These are phyloP conservation scores for Pleurotus djamor DNA, from an alignment of 768 basidiomycete genomes.

Conservation along the genomic window DNA sequence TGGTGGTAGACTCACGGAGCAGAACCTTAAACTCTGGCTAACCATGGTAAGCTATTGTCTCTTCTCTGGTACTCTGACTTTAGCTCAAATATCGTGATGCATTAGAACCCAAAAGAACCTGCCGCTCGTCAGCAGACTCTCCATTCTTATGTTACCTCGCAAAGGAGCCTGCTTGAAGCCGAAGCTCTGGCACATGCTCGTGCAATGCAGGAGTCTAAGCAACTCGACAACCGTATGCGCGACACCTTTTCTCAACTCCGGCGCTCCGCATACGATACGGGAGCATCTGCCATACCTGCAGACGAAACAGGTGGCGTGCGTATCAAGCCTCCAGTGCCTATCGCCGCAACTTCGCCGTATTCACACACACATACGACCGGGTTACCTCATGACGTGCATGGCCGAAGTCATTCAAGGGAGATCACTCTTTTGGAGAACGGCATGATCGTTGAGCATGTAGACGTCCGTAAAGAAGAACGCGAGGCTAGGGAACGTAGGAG, in stretches of 20 bases:
- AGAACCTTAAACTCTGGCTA: slow-evolving; percentile 79
- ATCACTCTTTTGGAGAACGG: slow-evolving; percentile 85
- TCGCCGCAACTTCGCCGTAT: neutral
- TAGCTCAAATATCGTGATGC: slow-evolving; percentile 11
- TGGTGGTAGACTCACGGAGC: slow-evolving; percentile 72
- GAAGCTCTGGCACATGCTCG: slow-evolving; percentile 78
- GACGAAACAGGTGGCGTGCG: slow-evolving; percentile 69
- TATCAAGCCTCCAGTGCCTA: slow-evolving; percentile 52
- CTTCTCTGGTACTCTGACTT: slow-evolving; percentile 1
- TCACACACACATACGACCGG: slow-evolving; percentile 22
- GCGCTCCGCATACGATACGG: slow-evolving; percentile 74
- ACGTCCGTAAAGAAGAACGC: slow-evolving; percentile 76
- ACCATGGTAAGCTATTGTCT: slow-evolving; percentile 53
- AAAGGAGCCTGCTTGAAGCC: slow-evolving; percentile 77
- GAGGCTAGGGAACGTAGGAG: slow-evolving; percentile 71
- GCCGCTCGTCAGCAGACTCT: slow-evolving; percentile 82
- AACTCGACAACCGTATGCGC: slow-evolving; percentile 74
- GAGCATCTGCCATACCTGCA: slow-evolving; percentile 38
- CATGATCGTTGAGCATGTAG: slow-evolving; percentile 86
- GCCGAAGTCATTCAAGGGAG: slow-evolving; percentile 61
- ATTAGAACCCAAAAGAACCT: slow-evolving; percentile 89
- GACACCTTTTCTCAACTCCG: slow-evolving; percentile 80
- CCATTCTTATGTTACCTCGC: slow-evolving; percentile 77
- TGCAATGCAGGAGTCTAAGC: slow-evolving; percentile 75
- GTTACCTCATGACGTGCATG: slow-evolving; percentile 34